Evolutionary conservation across 495 filamentous ascomycete genomes (phyloP).

Genomic region (Usnea hakonensis): DNA sequence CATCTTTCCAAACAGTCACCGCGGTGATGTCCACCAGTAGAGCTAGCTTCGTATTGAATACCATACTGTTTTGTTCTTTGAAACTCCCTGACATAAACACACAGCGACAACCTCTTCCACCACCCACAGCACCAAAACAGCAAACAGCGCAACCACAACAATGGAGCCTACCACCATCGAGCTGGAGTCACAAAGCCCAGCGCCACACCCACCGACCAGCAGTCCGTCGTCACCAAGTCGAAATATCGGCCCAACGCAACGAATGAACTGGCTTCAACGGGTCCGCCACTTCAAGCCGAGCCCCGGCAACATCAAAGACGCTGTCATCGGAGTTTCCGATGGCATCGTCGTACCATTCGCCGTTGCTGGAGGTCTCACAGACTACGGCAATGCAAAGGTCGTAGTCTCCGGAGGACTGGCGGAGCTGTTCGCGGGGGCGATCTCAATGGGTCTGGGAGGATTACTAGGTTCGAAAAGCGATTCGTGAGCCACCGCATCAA

Average conservation of each 20-base stretch:
- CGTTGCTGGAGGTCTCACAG: constrained; percentile 46
- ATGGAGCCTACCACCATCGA: constrained; percentile 5
- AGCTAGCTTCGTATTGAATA: neutral
- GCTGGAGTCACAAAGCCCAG: constrained; percentile 5
- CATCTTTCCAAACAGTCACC: too few relatives aligned
- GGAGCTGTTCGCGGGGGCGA: constrained; percentile 50
- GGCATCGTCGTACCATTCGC: constrained; percentile 56
- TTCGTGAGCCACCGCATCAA: constrained; percentile 33
- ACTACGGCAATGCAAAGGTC: constrained; percentile 44
- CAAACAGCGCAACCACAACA: neutral
- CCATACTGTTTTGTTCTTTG: neutral
- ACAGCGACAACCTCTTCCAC: neutral
- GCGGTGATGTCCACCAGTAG: neutral
- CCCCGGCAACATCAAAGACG: constrained; percentile 47
- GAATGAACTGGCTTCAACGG: neutral
- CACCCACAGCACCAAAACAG: neutral
- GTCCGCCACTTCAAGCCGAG: constrained; percentile 15
- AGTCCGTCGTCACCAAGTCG: neutral
- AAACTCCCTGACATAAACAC: neutral
- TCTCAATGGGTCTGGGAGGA: constrained; percentile 53
- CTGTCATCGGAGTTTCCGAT: constrained; percentile 54
- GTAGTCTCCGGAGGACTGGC: constrained; percentile 53
- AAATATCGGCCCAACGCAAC: neutral
- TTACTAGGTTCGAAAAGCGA: constrained; percentile 65
- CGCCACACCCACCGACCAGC: neutral